These are phyloP conservation scores for Pichia insulana DNA, from an alignment of 805 yeast species.

Conservation along the genomic window DNA sequence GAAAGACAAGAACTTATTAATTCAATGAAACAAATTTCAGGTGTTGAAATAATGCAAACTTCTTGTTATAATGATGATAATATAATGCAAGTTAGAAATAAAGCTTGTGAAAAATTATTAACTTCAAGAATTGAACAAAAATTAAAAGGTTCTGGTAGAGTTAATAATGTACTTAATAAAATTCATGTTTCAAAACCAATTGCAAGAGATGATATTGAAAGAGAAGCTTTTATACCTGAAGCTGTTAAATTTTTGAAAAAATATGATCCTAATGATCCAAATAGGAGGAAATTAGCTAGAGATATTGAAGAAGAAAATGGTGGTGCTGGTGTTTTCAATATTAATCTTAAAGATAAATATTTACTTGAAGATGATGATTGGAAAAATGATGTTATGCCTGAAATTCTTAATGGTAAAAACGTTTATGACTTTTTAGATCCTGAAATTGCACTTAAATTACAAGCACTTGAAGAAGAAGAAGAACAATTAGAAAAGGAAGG, in stretches of 20 bases:
- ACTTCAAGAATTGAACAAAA: conserved; percentile 96
- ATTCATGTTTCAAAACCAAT: conserved; percentile 91
- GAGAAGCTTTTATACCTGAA: conserved; percentile 80
- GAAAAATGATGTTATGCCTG: conserved; percentile 97
- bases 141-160: conserved; percentile 85
- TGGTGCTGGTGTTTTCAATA: conserved; percentile 97
- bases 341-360: conserved; percentile 88
- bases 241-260: conserved; percentile 50
- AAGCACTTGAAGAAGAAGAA: conserved; percentile 95
- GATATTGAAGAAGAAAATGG: conserved; percentile 93
- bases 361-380: conserved; percentile 91
- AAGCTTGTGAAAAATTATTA: conserved; percentile 93
- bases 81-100: conserved; percentile 91
- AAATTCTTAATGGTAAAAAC: conserved; percentile 89
- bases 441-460: conserved; percentile 86
- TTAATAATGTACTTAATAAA: conserved; percentile 82
- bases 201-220: conserved; percentile 74
- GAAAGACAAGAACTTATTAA: conserved; percentile 66
- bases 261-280: conserved; percentile 74
- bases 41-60: conserved; percentile 86
- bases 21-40: conserved; percentile 55
- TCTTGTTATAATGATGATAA: conserved; percentile 93
- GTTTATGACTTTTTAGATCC: conserved; percentile 97
- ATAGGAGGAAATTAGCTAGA: conserved; percentile 71
- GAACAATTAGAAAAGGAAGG: conserved; percentile 91